These are phyloP conservation scores for Raffaelea arxii DNA, from an alignment of 2,329 filamentous ascomycete species.

Conservation along the genomic window DNA sequence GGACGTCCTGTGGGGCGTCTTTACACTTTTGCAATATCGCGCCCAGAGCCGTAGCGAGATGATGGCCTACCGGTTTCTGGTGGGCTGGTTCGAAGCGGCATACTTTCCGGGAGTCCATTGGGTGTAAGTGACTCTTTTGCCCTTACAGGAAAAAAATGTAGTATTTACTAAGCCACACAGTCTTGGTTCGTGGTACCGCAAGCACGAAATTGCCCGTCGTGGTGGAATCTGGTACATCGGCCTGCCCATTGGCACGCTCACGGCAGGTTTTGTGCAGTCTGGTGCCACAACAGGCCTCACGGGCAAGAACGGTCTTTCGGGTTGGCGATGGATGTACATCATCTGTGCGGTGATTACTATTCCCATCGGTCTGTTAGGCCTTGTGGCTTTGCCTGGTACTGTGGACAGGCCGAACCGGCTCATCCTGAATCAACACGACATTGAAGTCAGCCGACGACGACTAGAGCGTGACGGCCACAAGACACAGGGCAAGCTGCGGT, in stretches of 20 bases:
- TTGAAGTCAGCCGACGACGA: slow-evolving; percentile 23
- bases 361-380: slow-evolving; percentile 40
- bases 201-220: slow-evolving; percentile 50
- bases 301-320: slow-evolving; percentile 32
- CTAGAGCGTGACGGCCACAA: slow-evolving; percentile 26
- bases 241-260: slow-evolving; percentile 34
- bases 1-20: slow-evolving; percentile 12
- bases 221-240: slow-evolving; percentile 52
- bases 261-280: slow-evolving; percentile 31
- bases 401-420: slow-evolving; percentile 27
- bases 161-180: too few relatives aligned
- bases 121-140: too few relatives aligned
- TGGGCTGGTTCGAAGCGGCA: slow-evolving; percentile 42
- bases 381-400: slow-evolving; percentile 37
- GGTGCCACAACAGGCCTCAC: slow-evolving; percentile 26
- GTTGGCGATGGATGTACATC: slow-evolving; percentile 46
- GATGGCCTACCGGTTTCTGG: slow-evolving; percentile 40
- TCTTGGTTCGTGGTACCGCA: slow-evolving; percentile 45
- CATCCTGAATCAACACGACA: slow-evolving; percentile 23
- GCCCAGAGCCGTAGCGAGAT: slow-evolving; percentile 27
- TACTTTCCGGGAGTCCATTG: slow-evolving; percentile 44
- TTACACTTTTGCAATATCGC: slow-evolving; percentile 34
- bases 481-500: slow-evolving; percentile 24
- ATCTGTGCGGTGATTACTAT: slow-evolving; percentile 23
- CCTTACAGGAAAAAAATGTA: too few relatives aligned